Evolutionary conservation across 2,329 filamentous ascomycete genomes (phyloP).

Genomic region (Lojkania enalia): DNA sequence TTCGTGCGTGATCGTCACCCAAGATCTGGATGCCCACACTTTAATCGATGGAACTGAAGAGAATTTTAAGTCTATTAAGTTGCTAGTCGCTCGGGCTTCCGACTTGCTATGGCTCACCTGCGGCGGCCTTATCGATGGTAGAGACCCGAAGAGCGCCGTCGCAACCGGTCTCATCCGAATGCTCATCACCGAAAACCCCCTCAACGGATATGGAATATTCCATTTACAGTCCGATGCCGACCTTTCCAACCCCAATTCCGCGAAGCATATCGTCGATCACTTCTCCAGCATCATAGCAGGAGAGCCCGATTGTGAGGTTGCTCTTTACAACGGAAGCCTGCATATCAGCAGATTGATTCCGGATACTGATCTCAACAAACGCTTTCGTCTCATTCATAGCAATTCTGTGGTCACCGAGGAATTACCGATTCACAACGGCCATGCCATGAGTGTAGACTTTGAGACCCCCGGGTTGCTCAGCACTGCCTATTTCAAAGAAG

Average conservation of each 20-base stretch:
- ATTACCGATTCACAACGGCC: neutral
- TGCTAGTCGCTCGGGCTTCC: constrained; percentile 7
- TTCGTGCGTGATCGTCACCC: too few relatives aligned
- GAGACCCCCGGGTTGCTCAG: constrained; percentile 23
- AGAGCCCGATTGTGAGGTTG: constrained; percentile 17
- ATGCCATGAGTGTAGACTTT: constrained; percentile 10
- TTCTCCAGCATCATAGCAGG: constrained; percentile 11
- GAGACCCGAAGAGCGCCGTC: constrained; percentile 15
- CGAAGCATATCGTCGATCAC: constrained; percentile 14
- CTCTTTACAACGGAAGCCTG: constrained; percentile 22
- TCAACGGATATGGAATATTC: constrained; percentile 4
- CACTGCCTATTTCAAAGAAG: constrained; percentile 21
- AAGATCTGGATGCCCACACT: too few relatives aligned
- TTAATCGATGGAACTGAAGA: constrained; percentile 3
- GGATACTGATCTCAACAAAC: constrained; percentile 16
- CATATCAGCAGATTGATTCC: constrained; percentile 25
- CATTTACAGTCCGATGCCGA: constrained; percentile 15
- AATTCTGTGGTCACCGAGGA: constrained; percentile 4
- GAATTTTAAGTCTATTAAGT: constrained; percentile 7
- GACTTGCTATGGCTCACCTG: constrained; percentile 18
- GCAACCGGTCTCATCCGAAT: constrained; percentile 18
- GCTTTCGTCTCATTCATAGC: constrained; percentile 1
- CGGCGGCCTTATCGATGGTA: constrained; percentile 11
- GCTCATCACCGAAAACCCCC: constrained; percentile 15
- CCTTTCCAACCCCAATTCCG: constrained; percentile 10